These are phyloP conservation scores for Fusarium sp. DNA, from an alignment of 2,329 filamentous ascomycete genomes.

Conservation along the genomic window DNA sequence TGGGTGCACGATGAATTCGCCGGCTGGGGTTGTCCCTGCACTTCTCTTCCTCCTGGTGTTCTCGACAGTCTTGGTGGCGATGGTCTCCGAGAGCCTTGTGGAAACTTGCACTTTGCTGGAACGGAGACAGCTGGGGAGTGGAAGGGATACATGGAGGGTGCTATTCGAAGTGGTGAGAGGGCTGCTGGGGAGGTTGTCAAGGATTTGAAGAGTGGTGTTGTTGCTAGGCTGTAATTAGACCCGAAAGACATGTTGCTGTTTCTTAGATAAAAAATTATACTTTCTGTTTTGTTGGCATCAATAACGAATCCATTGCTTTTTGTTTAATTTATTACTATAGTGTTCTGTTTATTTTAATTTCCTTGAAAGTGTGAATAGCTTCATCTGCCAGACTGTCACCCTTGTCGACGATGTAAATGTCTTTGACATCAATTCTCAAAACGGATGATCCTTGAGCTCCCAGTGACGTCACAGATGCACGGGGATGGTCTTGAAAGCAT, in stretches of 20 bases:
- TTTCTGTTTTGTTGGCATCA: neutral
- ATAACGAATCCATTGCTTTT: neutral
- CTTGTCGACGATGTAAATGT: neutral
- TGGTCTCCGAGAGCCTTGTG: constrained; percentile 46
- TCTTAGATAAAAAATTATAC: neutral
- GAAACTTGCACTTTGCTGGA: constrained; percentile 42
- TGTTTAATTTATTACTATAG: neutral
- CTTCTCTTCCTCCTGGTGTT: constrained; percentile 53
- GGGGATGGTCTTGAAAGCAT: neutral
- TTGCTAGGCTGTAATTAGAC: constrained; percentile 13
- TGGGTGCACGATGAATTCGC: constrained; percentile 54
- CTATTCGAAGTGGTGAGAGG: constrained; percentile 35
- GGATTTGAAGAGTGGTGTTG: constrained; percentile 14
- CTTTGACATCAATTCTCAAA: neutral
- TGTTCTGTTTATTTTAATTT: neutral
- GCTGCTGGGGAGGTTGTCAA: constrained; percentile 37
- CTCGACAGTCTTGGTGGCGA: constrained; percentile 48
- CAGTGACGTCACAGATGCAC: neutral
- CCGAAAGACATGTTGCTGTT: neutral
- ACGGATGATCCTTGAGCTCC: neutral
- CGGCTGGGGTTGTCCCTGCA: constrained; percentile 56
- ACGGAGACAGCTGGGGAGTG: constrained; percentile 42
- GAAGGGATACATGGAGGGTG: constrained; percentile 46
- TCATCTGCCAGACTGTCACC: neutral
- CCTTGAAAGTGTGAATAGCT: neutral